Conservation (phyloP, 164 flowering plant genomes). For the Stephania cephalantha region DNA sequence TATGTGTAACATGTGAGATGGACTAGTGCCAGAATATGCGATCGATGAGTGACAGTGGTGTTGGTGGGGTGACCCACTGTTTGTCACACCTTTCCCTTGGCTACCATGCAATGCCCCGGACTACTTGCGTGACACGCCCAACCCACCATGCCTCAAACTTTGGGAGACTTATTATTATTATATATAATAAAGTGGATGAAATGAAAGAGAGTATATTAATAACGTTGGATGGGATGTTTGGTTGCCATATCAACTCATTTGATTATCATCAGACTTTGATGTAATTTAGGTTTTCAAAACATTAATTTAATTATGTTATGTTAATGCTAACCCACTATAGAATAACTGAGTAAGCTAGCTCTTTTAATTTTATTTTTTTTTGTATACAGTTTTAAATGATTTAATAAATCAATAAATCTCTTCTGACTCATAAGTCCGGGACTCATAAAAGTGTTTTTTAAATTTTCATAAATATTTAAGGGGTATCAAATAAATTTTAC, state of each 20-base stretch:
- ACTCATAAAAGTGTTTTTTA: too few relatives aligned
- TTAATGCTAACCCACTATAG: too few relatives aligned
- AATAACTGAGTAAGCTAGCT: too few relatives aligned
- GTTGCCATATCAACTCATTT: neutral
- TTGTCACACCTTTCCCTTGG: neutral
- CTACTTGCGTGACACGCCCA: neutral
- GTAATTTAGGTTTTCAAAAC: too few relatives aligned
- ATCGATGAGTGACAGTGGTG: neutral
- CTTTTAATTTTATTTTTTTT: too few relatives aligned
- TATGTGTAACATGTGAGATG: neutral
- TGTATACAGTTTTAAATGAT: too few relatives aligned
- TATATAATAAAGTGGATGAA: neutral
- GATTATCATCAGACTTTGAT: neutral
- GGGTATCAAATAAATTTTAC: too few relatives aligned
- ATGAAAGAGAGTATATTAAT: neutral
- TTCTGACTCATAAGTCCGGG: too few relatives aligned
- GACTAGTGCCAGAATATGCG: constrained; percentile 1
- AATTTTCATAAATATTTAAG: too few relatives aligned
- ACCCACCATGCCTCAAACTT: constrained; percentile 1
- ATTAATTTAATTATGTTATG: too few relatives aligned
- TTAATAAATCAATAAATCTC: too few relatives aligned
- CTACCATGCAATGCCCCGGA: neutral
- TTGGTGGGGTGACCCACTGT: neutral
- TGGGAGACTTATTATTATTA: too few relatives aligned
- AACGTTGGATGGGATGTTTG: neutral